phyloP scores from a whole-genome alignment of 75 land plant genomes.

The Sequoia sempervirens region DNA sequence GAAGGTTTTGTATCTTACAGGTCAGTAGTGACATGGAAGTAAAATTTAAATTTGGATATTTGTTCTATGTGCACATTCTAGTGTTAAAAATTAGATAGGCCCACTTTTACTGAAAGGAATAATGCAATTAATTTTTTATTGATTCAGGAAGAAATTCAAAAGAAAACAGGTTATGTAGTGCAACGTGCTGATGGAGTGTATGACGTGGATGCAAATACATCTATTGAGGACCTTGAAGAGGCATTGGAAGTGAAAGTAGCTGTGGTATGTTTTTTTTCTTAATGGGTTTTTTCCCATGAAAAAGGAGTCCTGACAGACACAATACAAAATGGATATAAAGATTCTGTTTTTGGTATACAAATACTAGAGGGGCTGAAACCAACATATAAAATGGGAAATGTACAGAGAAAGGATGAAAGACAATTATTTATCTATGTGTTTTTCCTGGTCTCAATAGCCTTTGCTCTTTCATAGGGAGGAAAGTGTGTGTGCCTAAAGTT shows the following conservation, averaged over 20 bases:
- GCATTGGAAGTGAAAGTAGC: conserved; percentile 77
- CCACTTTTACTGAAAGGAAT: background rate
- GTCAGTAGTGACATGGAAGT: background rate
- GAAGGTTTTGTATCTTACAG: background rate
- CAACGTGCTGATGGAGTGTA: conserved; percentile 83
- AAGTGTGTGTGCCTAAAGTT: background rate
- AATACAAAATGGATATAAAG: background rate
- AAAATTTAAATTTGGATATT: background rate
- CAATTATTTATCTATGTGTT: background rate
- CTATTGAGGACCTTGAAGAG: conserved; percentile 86
- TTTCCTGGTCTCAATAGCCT: background rate
- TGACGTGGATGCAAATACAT: conserved; percentile 98
- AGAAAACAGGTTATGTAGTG: conserved; percentile 86
- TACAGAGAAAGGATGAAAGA: background rate
- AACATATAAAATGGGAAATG: background rate
- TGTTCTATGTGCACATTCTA: background rate
- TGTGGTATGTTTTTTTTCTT: conserved; percentile 42
- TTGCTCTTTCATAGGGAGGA: background rate
- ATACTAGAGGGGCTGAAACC: background rate
- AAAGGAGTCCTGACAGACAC: background rate
- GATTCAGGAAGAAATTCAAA: conserved; percentile 89
- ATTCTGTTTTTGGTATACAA: background rate
- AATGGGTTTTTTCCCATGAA: background rate
- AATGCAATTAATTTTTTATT: background rate
- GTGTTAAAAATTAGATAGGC: background rate